Base-by-base conservation (phyloP, 768 basidiomycete genomes). In the Xerocomus potaroensis region DNA sequence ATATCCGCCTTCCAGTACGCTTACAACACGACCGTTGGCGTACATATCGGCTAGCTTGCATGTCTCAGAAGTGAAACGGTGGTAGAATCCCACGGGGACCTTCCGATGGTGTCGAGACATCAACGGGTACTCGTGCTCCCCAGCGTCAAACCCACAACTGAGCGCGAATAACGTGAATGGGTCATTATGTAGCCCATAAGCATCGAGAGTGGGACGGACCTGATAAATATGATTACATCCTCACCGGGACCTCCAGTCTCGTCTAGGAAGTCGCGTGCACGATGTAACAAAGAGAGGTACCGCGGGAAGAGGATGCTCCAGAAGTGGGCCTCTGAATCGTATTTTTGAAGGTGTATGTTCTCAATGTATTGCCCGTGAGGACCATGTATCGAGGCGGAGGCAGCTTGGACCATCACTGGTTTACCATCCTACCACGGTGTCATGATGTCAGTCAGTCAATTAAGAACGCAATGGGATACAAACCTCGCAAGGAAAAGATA, bases 41-140 rank as follows among this genome's bases (percentile, higher is more conserved):
- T 82, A 82, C 36, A 63, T 53, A 22, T 85, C 76, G 7, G 86
- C 83, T 46, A 99, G 77, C 0, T 56, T 61, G 43, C 77, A 72
- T 0, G 81, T 79, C 55, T 95, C 91, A 4, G 67, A 73, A 0
- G 91, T 82, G 57, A 97, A 95, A 9, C 80, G 84, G 56, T 84
- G 70, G 64, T 87, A 98, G 66, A 96, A 96, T 0, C 82, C 80
- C 0, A 82, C 74, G 0, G 94, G 94, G 0, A 97, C 91, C 51
- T 85, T 86, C n/a, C 92, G 83, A 30, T 80, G 77, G 61, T 99
- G 94, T 14, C 95, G 74, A 21, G 90, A 91, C 95, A 99, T 99
- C 3, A 81, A 84, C 11, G 79, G 70, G 51, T 85, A 83, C 60
- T 99, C 95, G 58, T 96, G 91, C 60, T 93, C 87, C 42, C 84